Conservation (phyloP, 257 asterid genomes). For the Handroanthus guayacan region DNA sequence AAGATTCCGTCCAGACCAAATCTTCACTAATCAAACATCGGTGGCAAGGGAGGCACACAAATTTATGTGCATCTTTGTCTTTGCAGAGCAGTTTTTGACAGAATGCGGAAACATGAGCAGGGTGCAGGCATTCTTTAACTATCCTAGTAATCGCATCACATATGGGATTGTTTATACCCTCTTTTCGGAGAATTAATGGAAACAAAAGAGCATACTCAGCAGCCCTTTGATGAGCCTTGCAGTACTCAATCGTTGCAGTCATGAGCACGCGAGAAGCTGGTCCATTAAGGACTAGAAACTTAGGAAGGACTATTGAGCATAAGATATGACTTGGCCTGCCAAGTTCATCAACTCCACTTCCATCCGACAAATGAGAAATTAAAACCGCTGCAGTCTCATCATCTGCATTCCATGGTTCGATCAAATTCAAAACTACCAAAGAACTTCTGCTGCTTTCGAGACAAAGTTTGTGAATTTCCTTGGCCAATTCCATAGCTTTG, state of each 20-base stretch:
- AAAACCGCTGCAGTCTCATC: slow-evolving; percentile 72
- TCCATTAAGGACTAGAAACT: slow-evolving; percentile 54
- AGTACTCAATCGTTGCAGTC: slow-evolving; percentile 55
- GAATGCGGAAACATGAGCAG: slow-evolving; percentile 71
- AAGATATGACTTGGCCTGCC: slow-evolving; percentile 70
- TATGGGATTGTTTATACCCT: slow-evolving; percentile 63
- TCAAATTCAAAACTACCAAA: slow-evolving; percentile 51
- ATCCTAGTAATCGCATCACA: slow-evolving; percentile 67
- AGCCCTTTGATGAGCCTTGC: slow-evolving; percentile 71
- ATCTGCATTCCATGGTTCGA: slow-evolving; percentile 76
- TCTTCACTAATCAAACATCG: slow-evolving; percentile 39
- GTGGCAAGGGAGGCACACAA: slow-evolving; percentile 70
- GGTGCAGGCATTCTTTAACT: slow-evolving; percentile 70
- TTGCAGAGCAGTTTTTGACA: slow-evolving; percentile 60
- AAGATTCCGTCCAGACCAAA: slow-evolving; percentile 69
- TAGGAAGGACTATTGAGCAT: slow-evolving; percentile 75
- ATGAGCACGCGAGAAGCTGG: slow-evolving; percentile 65
- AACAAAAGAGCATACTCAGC: slow-evolving; percentile 69
- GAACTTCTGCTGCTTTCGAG: slow-evolving; percentile 33
- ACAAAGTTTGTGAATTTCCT: slow-evolving; percentile 58
- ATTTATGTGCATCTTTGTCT: slow-evolving; percentile 42
- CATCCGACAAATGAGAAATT: slow-evolving; percentile 50
- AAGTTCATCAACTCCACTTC: slow-evolving; percentile 46
- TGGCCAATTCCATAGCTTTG: slow-evolving; percentile 51
- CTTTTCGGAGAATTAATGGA: slow-evolving; percentile 58